phyloP scores from a whole-genome alignment of 352 stramenopile species.

The Globisporangium paddicum region DNA sequence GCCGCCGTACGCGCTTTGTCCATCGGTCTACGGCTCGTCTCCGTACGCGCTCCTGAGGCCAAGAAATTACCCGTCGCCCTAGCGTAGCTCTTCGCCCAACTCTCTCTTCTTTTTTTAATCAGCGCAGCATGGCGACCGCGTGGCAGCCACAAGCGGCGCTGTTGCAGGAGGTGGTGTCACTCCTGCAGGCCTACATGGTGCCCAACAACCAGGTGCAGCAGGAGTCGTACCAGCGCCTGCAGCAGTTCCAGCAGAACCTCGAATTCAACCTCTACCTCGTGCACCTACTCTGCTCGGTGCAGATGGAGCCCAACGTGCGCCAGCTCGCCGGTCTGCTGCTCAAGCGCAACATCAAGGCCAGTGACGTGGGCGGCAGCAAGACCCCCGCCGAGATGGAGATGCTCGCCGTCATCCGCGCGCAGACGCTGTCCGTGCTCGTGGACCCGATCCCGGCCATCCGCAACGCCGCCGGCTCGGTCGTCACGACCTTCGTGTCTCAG shows the following conservation, averaged over 20 bases:
- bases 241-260: conserved; percentile 87
- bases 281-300: conserved; percentile 65
- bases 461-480: conserved; percentile 66
- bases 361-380: conserved; percentile 46
- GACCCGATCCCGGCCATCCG: conserved; percentile 68
- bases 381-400: conserved; percentile 62
- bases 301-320: conserved; percentile 59
- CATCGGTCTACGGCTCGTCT: not conserved
- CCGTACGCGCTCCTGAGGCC: not conserved
- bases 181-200: conserved; percentile 78
- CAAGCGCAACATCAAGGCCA: conserved; percentile 86
- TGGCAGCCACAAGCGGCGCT: conserved; percentile 78
- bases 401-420: conserved; percentile 72
- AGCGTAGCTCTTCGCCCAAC: not conserved
- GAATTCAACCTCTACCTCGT: conserved; percentile 89
- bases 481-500: conserved; percentile 86
- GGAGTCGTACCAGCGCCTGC: conserved; percentile 74
- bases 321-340: conserved; percentile 78
- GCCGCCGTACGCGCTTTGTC: not conserved
- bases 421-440: conserved; percentile 64
- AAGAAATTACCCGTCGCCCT: not conserved
- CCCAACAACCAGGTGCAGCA: conserved; percentile 85
- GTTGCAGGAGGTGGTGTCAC: conserved; percentile 69
- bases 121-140: conserved; percentile 28
- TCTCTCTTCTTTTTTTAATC: not conserved